Conservation (phyloP, 176 grass and related monocot genomes). For the Juncus effusus region DNA sequence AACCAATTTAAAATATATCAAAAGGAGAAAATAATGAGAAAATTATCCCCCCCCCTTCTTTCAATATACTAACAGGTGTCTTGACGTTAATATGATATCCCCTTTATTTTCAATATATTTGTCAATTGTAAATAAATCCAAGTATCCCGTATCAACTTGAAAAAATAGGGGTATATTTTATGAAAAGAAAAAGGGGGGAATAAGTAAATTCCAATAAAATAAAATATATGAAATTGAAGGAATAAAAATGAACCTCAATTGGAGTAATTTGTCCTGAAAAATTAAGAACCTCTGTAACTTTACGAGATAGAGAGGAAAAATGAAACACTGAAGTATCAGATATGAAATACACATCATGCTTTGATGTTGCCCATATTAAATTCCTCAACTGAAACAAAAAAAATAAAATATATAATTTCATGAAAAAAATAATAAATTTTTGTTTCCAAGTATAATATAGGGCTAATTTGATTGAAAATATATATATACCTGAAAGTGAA, state of each 20-base stretch:
- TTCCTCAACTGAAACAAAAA: constrained; percentile 74
- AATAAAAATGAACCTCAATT: constrained; percentile 53
- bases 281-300: constrained; percentile 51
- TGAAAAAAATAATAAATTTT: background rate
- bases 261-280: constrained; percentile 77
- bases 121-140: background rate
- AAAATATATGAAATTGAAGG: background rate
- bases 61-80: constrained; percentile 1
- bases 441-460: no score
- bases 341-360: constrained; percentile 95
- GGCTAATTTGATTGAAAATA: constrained; percentile 16
- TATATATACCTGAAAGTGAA: constrained; percentile 84
- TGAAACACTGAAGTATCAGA: constrained; percentile 69
- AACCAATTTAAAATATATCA: background rate
- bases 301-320: constrained; percentile 73
- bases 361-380: constrained; percentile 89
- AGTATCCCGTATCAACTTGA: no score
- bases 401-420: constrained; percentile 13
- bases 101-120: background rate
- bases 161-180: no score
- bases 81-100: background rate
- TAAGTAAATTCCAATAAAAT: no score
- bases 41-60: background rate
- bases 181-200: no score
- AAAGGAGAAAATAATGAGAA: background rate